Conservation (phyloP, 2,329 filamentous ascomycete genomes). For the Talaromyces albobiverticillius region DNA sequence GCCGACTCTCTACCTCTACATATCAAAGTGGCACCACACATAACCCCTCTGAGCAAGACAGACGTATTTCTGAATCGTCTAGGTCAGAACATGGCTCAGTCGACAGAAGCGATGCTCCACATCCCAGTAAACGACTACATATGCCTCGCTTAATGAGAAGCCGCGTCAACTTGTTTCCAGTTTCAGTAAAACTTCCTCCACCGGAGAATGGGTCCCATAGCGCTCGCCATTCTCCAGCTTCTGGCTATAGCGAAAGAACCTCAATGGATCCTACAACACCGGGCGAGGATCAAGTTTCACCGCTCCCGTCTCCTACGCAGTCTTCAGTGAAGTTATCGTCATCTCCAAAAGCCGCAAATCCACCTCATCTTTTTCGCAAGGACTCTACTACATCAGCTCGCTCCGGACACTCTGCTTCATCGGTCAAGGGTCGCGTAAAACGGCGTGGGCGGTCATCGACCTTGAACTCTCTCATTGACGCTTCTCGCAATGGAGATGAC, state of each 20-base stretch:
- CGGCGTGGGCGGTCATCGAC: conserved; percentile 82
- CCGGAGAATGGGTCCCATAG: conserved; percentile 37
- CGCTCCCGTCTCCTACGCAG: conserved; percentile 49
- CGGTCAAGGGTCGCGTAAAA: conserved; percentile 48
- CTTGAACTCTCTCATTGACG: conserved; percentile 74
- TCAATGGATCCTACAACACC: conserved; percentile 26
- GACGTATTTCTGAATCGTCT: conserved; percentile 79
- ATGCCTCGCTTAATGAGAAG: conserved; percentile 74
- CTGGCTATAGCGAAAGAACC: conserved; percentile 12
- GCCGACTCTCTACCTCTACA: conserved; percentile 48
- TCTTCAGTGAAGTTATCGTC: conserved; percentile 48
- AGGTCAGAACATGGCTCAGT: conserved; percentile 80
- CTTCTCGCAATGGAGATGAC: conserved; percentile 65
- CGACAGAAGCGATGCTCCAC: conserved; percentile 63
- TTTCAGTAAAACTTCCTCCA: conserved; percentile 69
- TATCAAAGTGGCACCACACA: conserved; percentile 49
- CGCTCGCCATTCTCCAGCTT: conserved; percentile 11
- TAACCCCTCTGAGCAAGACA: conserved; percentile 61
- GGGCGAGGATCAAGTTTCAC: conserved; percentile 35
- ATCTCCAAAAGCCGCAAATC: conserved; percentile 40
- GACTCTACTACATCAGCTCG: conserved; percentile 63
- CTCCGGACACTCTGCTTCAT: conserved; percentile 59
- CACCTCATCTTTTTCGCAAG: conserved; percentile 53
- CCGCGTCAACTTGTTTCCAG: conserved; percentile 75
- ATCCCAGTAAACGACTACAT: conserved; percentile 69